These are phyloP conservation scores for Penicillium griseofulvum DNA, from an alignment of 2,329 filamentous ascomycete genomes.

Conservation along the genomic window DNA sequence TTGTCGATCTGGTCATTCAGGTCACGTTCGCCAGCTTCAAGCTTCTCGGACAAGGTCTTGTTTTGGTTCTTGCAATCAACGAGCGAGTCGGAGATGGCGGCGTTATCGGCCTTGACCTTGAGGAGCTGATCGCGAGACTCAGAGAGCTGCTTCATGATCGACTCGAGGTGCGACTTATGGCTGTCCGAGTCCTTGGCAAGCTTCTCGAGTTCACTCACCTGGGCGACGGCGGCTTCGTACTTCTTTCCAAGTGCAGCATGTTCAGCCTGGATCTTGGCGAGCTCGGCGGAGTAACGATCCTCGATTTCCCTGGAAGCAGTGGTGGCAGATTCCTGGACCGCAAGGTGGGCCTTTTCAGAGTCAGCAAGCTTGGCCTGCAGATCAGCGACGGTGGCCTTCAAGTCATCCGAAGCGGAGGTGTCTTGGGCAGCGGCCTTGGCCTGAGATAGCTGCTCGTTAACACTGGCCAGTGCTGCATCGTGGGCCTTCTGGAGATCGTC, in stretches of 20 bases:
- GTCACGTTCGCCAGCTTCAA: constrained; percentile 35
- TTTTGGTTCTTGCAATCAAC: constrained; percentile 31
- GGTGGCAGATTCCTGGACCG: constrained; percentile 43
- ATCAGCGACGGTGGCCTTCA: constrained; percentile 45
- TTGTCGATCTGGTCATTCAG: constrained; percentile 42
- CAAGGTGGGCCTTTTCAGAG: constrained; percentile 45
- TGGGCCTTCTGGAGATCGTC: constrained; percentile 38
- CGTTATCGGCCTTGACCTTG: constrained; percentile 32
- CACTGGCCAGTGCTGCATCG: constrained; percentile 32
- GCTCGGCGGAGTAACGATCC: constrained; percentile 45
- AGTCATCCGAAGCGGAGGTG: constrained; percentile 35
- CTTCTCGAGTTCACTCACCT: constrained; percentile 78
- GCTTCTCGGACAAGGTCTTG: constrained; percentile 33
- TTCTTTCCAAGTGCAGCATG: constrained; percentile 47
- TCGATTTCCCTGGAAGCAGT: constrained; percentile 18
- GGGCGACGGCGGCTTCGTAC: constrained; percentile 39
- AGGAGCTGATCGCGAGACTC: constrained; percentile 35
- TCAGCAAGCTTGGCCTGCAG: constrained; percentile 65
- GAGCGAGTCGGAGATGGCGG: constrained; percentile 31
- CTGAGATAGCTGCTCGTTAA: constrained; percentile 35
- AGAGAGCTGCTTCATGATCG: constrained; percentile 54
- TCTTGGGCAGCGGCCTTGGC: constrained; percentile 38
- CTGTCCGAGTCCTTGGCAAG: constrained; percentile 78
- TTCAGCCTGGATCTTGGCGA: constrained; percentile 44
- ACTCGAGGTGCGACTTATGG: constrained; percentile 64